Evolutionary conservation across 129 eudicot species (phyloP), one percentile per base, ranked within the genome.

Genomic region (Flaveria trinervia): DNA sequence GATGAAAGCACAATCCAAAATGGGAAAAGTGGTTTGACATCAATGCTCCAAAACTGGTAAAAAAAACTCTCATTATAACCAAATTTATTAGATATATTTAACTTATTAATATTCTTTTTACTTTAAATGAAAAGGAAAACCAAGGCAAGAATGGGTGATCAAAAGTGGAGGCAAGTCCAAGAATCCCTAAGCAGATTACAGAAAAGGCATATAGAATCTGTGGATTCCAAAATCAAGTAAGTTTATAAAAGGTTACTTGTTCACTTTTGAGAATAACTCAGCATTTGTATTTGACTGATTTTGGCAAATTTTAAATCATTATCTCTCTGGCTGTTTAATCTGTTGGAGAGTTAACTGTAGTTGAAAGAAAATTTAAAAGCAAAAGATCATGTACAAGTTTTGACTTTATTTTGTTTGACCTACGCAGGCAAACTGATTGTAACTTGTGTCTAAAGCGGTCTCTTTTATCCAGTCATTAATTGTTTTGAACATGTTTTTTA

Each of bases 101-200:
- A 28, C 2, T 28, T 7, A 59, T 49, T 60, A 20, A 46, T 48
- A 33, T 23, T 16, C 15, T 18, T 54, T 76, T 64, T 20, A 72
- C 56, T 65, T 18, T 8, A 45, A 23, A 56, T 76, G 73, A 72
- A 67, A 71, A 86, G 93, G 82, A 49, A 22, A 72, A 79, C 36
- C 16, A 79, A 84, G 71, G 84, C 93, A 76, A 84, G 50, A 77
- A 61, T 54, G 44, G 87, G 80, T 65, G 81, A 85, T 9, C 86
- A 86, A 72, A 81, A 77, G 18, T 88, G 90, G 93, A 86, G 60
- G 50, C 65, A 82, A 39, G 76, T 84, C 46, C 72, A 86, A 65
- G 84, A 84, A 78, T 86, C 90, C 16, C 61, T 84, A 41, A 81
- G 68, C 41, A 52, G 62, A 44, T 79, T 84, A 52, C 85, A 86